Evolutionary conservation across 192 early-diverging fungal species (phyloP).

Genomic region (Backusella liffmaniae): DNA sequence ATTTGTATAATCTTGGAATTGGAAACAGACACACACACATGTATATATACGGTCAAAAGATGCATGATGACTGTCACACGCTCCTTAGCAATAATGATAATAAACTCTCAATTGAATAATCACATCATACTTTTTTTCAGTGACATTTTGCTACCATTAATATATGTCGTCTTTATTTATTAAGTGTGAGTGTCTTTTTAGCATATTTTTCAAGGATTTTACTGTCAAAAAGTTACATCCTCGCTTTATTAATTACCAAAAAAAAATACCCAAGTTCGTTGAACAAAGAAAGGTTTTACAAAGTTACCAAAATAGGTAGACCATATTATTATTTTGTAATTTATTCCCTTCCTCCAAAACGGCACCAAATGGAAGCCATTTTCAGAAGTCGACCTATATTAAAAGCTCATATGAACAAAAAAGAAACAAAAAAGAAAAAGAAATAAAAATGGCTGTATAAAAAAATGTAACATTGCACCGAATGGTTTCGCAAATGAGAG

Average conservation of each 20-base stretch:
- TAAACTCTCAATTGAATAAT: neutral
- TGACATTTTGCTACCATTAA: neutral
- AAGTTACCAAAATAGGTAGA: neutral
- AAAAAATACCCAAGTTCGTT: neutral
- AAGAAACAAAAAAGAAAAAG: no score
- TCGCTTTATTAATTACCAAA: no score
- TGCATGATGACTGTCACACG: slow-evolving; percentile 6
- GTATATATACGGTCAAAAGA: neutral
- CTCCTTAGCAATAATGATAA: slow-evolving; percentile 1
- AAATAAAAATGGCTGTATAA: neutral
- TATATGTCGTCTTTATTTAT: neutral
- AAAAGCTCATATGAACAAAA: neutral
- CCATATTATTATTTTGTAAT: neutral
- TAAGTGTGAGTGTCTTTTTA: neutral
- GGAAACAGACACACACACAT: neutral
- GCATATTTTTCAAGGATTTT: no score
- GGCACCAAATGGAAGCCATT: neutral
- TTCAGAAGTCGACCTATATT: neutral
- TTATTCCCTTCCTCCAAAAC: neutral
- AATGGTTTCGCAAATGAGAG: neutral
- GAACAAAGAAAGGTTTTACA: neutral
- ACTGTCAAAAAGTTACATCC: no score
- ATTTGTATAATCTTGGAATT: neutral
- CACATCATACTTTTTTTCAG: neutral
- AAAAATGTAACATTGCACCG: neutral